A percentile compares a stretch with the other conserved stretches of the same genome.
Conservation (phyloP, 768 basidiomycete genomes). For the Termitomyces sp. region DNA sequence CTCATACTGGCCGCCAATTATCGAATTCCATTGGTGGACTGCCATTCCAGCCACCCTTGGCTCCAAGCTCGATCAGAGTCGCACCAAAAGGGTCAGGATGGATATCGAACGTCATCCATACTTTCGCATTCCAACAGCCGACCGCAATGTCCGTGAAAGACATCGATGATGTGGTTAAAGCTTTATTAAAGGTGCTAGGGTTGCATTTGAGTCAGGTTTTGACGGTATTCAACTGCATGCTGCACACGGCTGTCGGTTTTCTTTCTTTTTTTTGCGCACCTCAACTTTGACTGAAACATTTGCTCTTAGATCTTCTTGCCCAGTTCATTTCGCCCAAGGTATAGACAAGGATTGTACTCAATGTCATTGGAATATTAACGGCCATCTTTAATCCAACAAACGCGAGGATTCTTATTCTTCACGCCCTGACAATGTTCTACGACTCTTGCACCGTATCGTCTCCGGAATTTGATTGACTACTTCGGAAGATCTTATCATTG, state of each 20-base stretch:
- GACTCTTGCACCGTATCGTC: constrained; percentile 55
- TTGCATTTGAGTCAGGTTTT: constrained; percentile 70
- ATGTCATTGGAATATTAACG: not conserved
- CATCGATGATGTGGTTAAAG: constrained; percentile 54
- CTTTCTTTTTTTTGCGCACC: not conserved
- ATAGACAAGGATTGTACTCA: not conserved
- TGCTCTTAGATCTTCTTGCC: constrained; percentile 61
- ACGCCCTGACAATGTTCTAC: constrained; percentile 40
- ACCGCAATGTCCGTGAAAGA: constrained; percentile 54
- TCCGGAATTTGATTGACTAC: constrained; percentile 49
- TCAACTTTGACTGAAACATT: not conserved
- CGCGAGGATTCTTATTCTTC: constrained; percentile 61
- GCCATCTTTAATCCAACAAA: constrained; percentile 26
- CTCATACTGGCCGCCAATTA: constrained; percentile 82
- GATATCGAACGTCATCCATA: constrained; percentile 37
- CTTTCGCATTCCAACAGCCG: constrained; percentile 62
- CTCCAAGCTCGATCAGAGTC: constrained; percentile 63
- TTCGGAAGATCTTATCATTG: constrained; percentile 61
- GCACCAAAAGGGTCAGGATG: constrained; percentile 26
- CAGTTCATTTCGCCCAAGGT: constrained; percentile 79
- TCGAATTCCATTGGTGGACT: constrained; percentile 64
- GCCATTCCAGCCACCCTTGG: constrained; percentile 58
- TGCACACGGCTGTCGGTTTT: constrained; percentile 76
- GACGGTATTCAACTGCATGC: constrained; percentile 86
- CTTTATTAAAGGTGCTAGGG: constrained; percentile 65